phyloP scores from a whole-genome alignment of 78 protist species.

The Trichosphaerium sp. region DNA sequence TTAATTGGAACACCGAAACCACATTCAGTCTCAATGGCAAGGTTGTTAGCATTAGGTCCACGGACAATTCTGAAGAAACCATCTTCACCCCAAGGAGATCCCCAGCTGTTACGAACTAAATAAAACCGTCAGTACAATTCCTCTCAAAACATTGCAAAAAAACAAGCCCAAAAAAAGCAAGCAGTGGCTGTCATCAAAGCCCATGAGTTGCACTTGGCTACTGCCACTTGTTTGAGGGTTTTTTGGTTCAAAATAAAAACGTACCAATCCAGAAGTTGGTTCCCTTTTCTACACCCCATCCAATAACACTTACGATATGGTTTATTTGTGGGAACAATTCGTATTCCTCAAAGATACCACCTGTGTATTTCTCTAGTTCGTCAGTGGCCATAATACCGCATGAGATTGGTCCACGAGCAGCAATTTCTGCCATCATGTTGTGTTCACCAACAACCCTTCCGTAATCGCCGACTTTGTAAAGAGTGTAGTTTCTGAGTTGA shows the following conservation, averaged over 20 bases:
- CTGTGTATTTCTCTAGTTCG: slow-evolving; percentile 12
- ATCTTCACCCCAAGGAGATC: neutral
- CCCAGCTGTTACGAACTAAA: slow-evolving; percentile 13
- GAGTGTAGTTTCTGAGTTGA: neutral
- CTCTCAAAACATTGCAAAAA: no score
- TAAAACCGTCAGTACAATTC: no score
- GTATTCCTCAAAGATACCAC: slow-evolving; percentile 1
- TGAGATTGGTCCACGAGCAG: slow-evolving; percentile 43
- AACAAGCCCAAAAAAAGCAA: no score
- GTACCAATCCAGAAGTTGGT: slow-evolving; percentile 25
- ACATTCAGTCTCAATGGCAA: neutral
- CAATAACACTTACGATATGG: slow-evolving; percentile 26
- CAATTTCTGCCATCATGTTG: slow-evolving; percentile 37
- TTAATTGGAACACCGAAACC: neutral
- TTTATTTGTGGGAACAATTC: neutral
- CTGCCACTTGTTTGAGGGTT: no score
- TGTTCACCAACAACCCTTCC: slow-evolving; percentile 13
- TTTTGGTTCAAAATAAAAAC: no score
- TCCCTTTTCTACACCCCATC: slow-evolving; percentile 13
- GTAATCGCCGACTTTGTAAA: neutral
- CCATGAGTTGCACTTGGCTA: no score
- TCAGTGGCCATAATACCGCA: slow-evolving; percentile 29
- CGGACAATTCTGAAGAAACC: neutral
- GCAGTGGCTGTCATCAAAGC: no score
- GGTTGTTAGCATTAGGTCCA: neutral